Evolutionary conservation across 306 rosid genomes (phyloP), one percentile per base, ranked within the genome.

Genomic region (Ceratonia siliqua): DNA sequence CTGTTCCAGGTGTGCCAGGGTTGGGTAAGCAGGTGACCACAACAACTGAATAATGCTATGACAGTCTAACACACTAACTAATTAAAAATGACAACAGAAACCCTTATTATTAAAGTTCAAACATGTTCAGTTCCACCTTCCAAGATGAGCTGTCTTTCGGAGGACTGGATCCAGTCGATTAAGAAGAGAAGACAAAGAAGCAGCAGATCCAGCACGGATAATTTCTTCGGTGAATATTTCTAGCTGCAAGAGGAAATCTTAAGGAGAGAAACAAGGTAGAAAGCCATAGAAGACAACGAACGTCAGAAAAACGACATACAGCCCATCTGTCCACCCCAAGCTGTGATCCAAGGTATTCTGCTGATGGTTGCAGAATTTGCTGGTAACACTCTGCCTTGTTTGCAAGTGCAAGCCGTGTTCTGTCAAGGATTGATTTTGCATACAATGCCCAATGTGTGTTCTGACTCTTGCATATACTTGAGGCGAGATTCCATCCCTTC

Each of bases 161-260:
- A 94, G 97, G 69, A 90, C 90, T 4, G 96, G 99, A 86, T 94
- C 99, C 50, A 94, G 91, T 78, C 93, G 84, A 82, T 92, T 94
- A 57, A 94, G 87, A 54, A 94, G 97, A 73, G 91, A 48, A 62
- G 99, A 94, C 79, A 94, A 82, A 41, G 97, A 87, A 78, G 99
- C 96, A 68, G 99, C 99, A 75, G 99, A 90, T 74, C 99, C 99
- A 81, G 97, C 91, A 68, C 99, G 97, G 73, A 94, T 90, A 71
- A 94, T 82, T 89, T 94, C 99, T 90, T 94, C 99, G 21, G 97
- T 92, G 83, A 94, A 94, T 88, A 94, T 92, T 75, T 85, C 88
- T 72, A 92, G 90, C 99, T 94, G 87, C 68, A 82, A 82, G 72
- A 72, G 59, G 75, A 45, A 50, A 82, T 70, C 22, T 85, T 84